Evolutionary conservation across 495 filamentous ascomycete genomes (phyloP).

Genomic region (Tirmania nivea): DNA sequence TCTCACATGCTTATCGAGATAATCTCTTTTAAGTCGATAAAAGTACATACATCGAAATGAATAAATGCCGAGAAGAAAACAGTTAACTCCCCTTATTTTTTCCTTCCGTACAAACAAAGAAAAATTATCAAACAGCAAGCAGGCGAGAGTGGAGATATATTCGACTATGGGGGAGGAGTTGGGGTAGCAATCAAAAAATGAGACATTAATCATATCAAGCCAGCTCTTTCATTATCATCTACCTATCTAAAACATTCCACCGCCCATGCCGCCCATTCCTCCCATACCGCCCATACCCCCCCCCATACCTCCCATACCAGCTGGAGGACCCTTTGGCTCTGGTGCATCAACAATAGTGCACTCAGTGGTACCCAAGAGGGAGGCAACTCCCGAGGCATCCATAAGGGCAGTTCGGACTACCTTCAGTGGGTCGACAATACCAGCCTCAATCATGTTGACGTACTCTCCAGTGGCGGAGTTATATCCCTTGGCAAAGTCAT

Average conservation of each 20-base stretch:
- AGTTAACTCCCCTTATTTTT: too few relatives aligned
- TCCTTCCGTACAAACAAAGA: too few relatives aligned
- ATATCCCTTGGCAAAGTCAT: constrained; percentile 94
- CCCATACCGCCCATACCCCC: constrained; percentile 54
- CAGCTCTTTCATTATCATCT: too few relatives aligned
- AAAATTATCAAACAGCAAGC: too few relatives aligned
- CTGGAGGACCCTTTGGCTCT: constrained; percentile 57
- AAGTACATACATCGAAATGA: too few relatives aligned
- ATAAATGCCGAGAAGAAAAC: too few relatives aligned
- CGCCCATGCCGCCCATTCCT: constrained; percentile 30
- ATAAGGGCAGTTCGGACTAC: constrained; percentile 88
- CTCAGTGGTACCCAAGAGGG: constrained; percentile 91
- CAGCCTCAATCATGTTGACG: constrained; percentile 89
- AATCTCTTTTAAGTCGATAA: too few relatives aligned
- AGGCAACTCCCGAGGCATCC: constrained; percentile 90
- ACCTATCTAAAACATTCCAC: constrained; percentile 28
- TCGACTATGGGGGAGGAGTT: too few relatives aligned
- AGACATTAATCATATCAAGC: too few relatives aligned
- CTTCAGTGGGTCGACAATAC: constrained; percentile 98
- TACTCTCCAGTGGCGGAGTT: constrained; percentile 92
- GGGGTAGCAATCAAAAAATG: too few relatives aligned
- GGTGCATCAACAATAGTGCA: constrained; percentile 90
- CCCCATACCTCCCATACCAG: constrained; percentile 40
- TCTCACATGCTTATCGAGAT: too few relatives aligned
- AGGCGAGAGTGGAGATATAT: too few relatives aligned